Conservation (phyloP, 2,329 filamentous ascomycete species). For the Stagonosporopsis cucurbitacearum region DNA sequence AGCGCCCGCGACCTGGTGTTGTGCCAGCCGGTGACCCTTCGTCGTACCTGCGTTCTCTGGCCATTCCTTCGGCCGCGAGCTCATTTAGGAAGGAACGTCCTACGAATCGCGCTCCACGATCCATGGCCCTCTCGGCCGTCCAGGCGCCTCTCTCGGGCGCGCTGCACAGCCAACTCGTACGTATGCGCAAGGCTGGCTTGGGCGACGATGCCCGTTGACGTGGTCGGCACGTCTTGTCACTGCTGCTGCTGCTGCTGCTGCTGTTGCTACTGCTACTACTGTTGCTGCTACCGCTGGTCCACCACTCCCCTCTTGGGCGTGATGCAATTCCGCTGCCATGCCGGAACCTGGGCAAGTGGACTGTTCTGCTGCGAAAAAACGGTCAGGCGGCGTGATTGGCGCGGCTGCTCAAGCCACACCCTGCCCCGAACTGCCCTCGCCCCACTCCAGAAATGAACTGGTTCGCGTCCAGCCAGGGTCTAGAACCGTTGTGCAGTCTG, state of each 20-base stretch:
- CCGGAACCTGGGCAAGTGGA: conserved; percentile 19
- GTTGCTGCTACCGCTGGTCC: conserved; percentile 7
- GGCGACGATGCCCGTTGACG: conserved; percentile 12
- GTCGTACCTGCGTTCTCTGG: conserved; percentile 22
- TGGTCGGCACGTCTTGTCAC: conserved; percentile 1
- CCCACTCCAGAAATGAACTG: conserved; percentile 21
- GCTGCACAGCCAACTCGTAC: conserved; percentile 2
- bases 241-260: neutral
- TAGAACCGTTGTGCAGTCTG: conserved; percentile 19
- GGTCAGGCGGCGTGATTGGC: conserved; percentile 12
- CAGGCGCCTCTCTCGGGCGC: neutral
- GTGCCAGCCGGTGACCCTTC: neutral
- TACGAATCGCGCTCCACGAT: conserved; percentile 14
- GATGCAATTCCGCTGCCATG: conserved; percentile 16
- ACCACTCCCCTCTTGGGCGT: conserved; percentile 7
- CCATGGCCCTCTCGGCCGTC: neutral
- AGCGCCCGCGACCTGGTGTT: no score
- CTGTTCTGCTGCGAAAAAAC: conserved; percentile 11
- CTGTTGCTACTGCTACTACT: neutral
- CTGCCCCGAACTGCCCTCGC: conserved; percentile 14
- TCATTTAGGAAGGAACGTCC: conserved; percentile 19
- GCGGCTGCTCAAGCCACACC: conserved; percentile 20
- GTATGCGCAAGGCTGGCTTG: conserved; percentile 4
- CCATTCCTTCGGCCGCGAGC: conserved; percentile 13
- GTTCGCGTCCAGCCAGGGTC: conserved; percentile 16